Conservation (phyloP, 371 early-diverging fungal genomes). For the Chytridiales sp. region DNA sequence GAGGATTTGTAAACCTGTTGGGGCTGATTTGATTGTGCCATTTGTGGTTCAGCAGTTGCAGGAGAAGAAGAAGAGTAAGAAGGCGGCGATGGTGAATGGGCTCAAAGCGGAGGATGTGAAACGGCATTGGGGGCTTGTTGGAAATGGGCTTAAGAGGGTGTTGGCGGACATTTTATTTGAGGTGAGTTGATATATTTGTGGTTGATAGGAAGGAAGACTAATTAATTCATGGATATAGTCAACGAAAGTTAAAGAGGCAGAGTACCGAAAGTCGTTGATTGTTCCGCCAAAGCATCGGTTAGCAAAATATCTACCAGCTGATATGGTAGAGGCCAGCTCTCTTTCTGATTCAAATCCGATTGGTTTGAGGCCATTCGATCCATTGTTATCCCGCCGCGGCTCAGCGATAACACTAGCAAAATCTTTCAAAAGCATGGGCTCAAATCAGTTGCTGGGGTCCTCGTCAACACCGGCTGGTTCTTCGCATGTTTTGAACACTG, state of each 20-base stretch:
- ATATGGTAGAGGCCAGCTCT: too few species aligned
- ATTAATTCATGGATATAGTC: too few species aligned
- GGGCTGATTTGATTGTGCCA: background rate
- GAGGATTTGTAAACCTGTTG: conserved; percentile 25
- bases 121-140: conserved; percentile 29
- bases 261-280: background rate
- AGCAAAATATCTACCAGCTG: conserved; percentile 26
- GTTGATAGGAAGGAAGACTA: too few species aligned
- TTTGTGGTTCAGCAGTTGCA: background rate
- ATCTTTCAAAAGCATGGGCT: background rate
- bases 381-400: background rate
- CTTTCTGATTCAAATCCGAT: too few species aligned
- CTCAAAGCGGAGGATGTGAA: conserved; percentile 1
- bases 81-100: background rate
- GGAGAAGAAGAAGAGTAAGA: background rate
- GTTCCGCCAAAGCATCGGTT: background rate
- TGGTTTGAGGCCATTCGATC: too few species aligned
- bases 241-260: conserved; percentile 29
- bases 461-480: too few species aligned
- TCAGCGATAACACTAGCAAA: conserved; percentile 5
- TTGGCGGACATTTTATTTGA: conserved; percentile 50
- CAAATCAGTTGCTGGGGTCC: too few species aligned
- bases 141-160: conserved; percentile 29
- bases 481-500: too few species aligned
- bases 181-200: conserved; percentile 26